Percentiles rank a stretch among this genome's conserved stretches.
Evolutionary conservation across 2,329 filamentous ascomycete species (phyloP).

Genomic region (Bipolaris cookei): DNA sequence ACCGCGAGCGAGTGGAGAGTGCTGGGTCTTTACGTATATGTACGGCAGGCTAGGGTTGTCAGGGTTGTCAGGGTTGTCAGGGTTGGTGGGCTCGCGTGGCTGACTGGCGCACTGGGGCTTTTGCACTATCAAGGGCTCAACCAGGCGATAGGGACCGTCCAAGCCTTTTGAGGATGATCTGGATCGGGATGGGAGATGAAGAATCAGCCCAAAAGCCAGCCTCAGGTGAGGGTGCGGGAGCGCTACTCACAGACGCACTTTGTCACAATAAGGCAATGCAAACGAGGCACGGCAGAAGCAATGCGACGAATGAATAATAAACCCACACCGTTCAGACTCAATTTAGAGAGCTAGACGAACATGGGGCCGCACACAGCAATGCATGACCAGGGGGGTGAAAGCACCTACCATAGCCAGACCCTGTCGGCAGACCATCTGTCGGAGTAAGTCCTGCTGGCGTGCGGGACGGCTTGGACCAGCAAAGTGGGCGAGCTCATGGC

Average conservation of each 20-base stretch:
- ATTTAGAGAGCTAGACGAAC: constrained; percentile 38
- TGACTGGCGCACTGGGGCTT: constrained; percentile 49
- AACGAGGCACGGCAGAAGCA: constrained; percentile 51
- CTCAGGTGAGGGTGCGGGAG: constrained; percentile 46
- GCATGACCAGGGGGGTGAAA: constrained; percentile 41
- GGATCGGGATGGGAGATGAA: constrained; percentile 49
- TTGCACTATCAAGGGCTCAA: constrained; percentile 42
- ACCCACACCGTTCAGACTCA: constrained; percentile 47
- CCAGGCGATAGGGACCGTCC: constrained; percentile 52
- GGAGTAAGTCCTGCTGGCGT: constrained; percentile 43
- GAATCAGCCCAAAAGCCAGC: constrained; percentile 42
- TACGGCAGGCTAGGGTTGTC: constrained; percentile 50
- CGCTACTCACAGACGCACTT: constrained; percentile 47
- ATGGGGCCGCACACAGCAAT: constrained; percentile 45
- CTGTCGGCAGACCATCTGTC: constrained; percentile 42
- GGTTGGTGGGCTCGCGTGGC: constrained; percentile 51
- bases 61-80: constrained; percentile 49
- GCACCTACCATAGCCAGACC: constrained; percentile 44
- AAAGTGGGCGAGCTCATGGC: constrained; percentile 44
- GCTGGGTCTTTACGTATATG: constrained; percentile 52
- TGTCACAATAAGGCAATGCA: constrained; percentile 47
- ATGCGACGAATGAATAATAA: constrained; percentile 46
- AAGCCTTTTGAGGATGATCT: constrained; percentile 49
- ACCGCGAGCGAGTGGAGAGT: constrained; percentile 49
- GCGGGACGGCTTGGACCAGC: constrained; percentile 51